These are phyloP conservation scores for Labyrinthula sp. DNA, from an alignment of 352 stramenopile genomes.

Conservation along the genomic window DNA sequence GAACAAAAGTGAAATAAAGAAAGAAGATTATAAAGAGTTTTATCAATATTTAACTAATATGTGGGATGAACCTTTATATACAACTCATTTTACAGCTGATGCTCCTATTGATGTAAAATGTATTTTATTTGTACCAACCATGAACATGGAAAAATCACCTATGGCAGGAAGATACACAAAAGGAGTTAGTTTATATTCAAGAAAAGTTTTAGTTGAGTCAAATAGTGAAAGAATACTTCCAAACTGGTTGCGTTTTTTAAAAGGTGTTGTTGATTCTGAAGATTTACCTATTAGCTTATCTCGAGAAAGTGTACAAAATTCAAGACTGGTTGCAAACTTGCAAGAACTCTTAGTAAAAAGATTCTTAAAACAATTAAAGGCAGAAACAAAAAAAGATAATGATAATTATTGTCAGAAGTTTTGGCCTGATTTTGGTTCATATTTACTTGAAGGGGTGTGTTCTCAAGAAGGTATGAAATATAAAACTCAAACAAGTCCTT, in stretches of 20 bases:
- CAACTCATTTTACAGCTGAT: constrained; percentile 88
- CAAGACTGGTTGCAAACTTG: constrained; percentile 78
- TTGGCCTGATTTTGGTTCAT: constrained; percentile 76
- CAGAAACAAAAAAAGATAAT: constrained; percentile 69
- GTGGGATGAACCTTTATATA: constrained; percentile 67
- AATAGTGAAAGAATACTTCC: constrained; percentile 88
- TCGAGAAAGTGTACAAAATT: constrained; percentile 96
- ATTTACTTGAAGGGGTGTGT: constrained; percentile 38
- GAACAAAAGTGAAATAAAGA: constrained; percentile 72
- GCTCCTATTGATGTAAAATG: constrained; percentile 92
- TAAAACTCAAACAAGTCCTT: too few relatives aligned
- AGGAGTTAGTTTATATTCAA: constrained; percentile 87
- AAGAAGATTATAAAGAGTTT: constrained; percentile 88
- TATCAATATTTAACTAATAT: constrained; percentile 89
- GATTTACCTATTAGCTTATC: constrained; percentile 95
- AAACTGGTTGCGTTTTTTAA: constrained; percentile 86
- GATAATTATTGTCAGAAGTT: constrained; percentile 85
- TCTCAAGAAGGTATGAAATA: constrained; percentile 69
- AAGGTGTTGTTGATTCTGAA: constrained; percentile 80
- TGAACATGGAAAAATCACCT: constrained; percentile 67
- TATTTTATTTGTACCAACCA: constrained; percentile 66
- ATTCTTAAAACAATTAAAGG: constrained; percentile 51
- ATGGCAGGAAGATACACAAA: constrained; percentile 76
- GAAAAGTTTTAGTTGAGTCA: constrained; percentile 95
- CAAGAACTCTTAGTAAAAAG: constrained; percentile 74